These are phyloP conservation scores for Amaranthus tricolor DNA, from an alignment of 179 eudicot genomes.

Conservation along the genomic window DNA sequence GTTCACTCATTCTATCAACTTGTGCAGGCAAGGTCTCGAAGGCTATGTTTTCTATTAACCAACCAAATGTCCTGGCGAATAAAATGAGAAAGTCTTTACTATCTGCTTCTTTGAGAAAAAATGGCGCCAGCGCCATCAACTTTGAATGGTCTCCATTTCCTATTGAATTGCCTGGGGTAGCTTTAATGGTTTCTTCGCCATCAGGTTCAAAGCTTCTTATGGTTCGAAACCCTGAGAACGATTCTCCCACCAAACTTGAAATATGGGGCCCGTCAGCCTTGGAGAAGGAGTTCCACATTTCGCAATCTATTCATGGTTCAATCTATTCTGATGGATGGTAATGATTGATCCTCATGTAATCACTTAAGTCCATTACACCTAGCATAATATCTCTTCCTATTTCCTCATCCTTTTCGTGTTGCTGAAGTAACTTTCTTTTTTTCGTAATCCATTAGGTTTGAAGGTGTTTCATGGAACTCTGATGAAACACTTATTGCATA, in stretches of 20 bases:
- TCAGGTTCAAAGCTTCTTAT: conserved; percentile 90
- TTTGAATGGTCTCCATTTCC: conserved; percentile 91
- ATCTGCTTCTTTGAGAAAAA: conserved; percentile 54
- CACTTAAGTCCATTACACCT: neutral
- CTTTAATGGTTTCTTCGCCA: conserved; percentile 77
- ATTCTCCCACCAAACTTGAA: conserved; percentile 74
- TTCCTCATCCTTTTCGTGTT: neutral
- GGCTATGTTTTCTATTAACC: conserved; percentile 72
- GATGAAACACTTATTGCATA: conserved; percentile 87
- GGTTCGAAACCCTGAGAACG: conserved; percentile 72
- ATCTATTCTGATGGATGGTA: conserved; percentile 95
- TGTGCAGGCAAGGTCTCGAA: conserved; percentile 56
- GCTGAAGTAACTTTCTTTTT: conserved; percentile 1
- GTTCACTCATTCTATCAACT: neutral
- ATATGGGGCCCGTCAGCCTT: conserved; percentile 73
- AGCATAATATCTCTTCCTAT: neutral
- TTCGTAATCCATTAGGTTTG: conserved; percentile 56
- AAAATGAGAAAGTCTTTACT: conserved; percentile 58
- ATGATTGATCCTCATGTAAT: conserved; percentile 3
- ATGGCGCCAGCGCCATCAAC: conserved; percentile 33
- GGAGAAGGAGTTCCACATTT: conserved; percentile 73
- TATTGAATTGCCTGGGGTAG: conserved; percentile 66
- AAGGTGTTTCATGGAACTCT: conserved; percentile 87
- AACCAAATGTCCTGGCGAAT: conserved; percentile 77
- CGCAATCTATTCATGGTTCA: conserved; percentile 75